phyloP scores from a whole-genome alignment of 768 basidiomycete genomes.

The Tulasnella sp. region DNA sequence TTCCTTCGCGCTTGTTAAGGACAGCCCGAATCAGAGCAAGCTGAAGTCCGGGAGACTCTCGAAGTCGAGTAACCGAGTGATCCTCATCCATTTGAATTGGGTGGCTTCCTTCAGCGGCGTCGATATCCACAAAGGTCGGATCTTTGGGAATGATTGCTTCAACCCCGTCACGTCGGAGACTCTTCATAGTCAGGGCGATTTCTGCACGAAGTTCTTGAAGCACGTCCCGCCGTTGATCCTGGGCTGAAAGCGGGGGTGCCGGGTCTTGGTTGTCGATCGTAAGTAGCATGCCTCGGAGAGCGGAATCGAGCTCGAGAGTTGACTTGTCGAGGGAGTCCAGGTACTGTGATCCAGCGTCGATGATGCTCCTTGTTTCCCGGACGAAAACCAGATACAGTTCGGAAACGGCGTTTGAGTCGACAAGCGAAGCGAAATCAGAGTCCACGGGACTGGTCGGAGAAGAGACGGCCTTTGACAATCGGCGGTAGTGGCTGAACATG shows the following conservation, averaged over 20 bases:
- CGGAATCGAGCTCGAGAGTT: neutral
- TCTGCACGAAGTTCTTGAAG: neutral
- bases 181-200: neutral
- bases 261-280: neutral
- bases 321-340: neutral
- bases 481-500: slow-evolving; percentile 7
- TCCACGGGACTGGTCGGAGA: neutral
- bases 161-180: neutral
- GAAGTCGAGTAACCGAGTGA: neutral
- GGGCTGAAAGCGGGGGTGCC: neutral
- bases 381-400: neutral
- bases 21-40: neutral
- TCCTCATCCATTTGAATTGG: neutral
- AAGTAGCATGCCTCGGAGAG: neutral
- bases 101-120: neutral
- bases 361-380: neutral
- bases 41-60: neutral
- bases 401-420: neutral
- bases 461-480: neutral
- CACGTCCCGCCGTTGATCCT: neutral
- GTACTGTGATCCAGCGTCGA: neutral
- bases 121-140: neutral
- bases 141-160: neutral
- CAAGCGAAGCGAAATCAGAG: neutral
- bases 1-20: neutral